Percentiles rank a stretch among this genome's conserved stretches.
These are phyloP conservation scores for Flaveria brownii DNA, from an alignment of 129 eudicot species.

Conservation along the genomic window DNA sequence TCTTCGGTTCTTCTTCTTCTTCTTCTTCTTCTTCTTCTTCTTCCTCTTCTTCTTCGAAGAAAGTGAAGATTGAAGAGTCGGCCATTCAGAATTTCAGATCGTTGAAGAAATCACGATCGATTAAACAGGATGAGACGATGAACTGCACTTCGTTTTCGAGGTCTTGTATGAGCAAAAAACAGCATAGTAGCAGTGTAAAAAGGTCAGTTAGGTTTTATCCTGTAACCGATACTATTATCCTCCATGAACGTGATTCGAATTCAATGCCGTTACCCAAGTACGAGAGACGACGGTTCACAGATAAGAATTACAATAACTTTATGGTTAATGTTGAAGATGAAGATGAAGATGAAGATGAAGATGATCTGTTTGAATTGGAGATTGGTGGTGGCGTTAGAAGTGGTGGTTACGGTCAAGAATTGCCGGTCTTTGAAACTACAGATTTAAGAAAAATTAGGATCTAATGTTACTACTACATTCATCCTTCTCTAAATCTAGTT, in stretches of 20 bases:
- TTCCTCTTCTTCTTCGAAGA: conserved; percentile 46
- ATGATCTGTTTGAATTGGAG: conserved; percentile 89
- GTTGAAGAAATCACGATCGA: conserved; percentile 60
- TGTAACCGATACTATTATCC: conserved; percentile 44
- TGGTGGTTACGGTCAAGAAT: conserved; percentile 51
- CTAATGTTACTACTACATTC: conserved; percentile 3
- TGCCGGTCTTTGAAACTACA: conserved; percentile 85
- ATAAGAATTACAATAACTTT: conserved; percentile 35
- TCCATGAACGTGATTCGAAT: conserved; percentile 27
- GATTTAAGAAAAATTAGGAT: conserved; percentile 52
- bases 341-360: conserved; percentile 48
- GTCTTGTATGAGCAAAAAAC: conserved; percentile 60
- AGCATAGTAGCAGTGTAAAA: conserved; percentile 31
- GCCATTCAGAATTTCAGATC: conserved; percentile 38
- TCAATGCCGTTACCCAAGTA: not conserved
- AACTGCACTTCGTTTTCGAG: conserved; percentile 56
- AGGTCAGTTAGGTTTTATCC: conserved; percentile 81
- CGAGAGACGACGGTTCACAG: conserved; percentile 26
- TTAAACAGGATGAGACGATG: conserved; percentile 42
- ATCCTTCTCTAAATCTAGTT: not conserved
- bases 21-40: conserved; percentile 52
- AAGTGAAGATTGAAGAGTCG: conserved; percentile 37
- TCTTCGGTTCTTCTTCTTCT: conserved; percentile 56
- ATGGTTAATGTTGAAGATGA: conserved; percentile 44
- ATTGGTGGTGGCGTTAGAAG: conserved; percentile 46